Evolutionary conservation across 1,284 basidiomycete genomes (phyloP).

Genomic region (Heterobasidion parviporum): DNA sequence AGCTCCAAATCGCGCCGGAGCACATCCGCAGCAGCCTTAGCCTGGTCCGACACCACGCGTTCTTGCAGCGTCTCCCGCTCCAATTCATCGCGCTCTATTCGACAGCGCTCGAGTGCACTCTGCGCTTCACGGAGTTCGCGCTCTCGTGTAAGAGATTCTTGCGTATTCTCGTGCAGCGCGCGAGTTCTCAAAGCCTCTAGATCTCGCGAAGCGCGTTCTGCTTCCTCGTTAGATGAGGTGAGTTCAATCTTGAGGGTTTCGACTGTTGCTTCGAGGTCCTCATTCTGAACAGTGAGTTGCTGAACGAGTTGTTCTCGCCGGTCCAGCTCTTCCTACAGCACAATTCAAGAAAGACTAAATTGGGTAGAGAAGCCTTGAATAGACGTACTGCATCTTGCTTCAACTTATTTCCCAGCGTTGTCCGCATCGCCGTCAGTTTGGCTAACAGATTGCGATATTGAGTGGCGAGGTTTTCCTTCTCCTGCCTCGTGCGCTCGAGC

Average conservation of each 20-base stretch:
- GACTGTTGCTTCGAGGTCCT: slow-evolving; percentile 61
- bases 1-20: slow-evolving; percentile 63
- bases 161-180: slow-evolving; percentile 53
- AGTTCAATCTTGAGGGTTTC: slow-evolving; percentile 77
- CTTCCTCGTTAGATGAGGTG: slow-evolving; percentile 64
- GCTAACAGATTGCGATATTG: slow-evolving; percentile 85
- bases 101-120: slow-evolving; percentile 76
- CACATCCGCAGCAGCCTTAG: slow-evolving; percentile 44
- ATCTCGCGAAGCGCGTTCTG: slow-evolving; percentile 60
- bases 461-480: slow-evolving; percentile 77
- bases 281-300: slow-evolving; percentile 67
- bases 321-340: slow-evolving; percentile 85
- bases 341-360: slow-evolving; percentile 1
- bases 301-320: slow-evolving; percentile 77
- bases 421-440: slow-evolving; percentile 90
- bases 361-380: background rate
- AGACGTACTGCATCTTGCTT: slow-evolving; percentile 89
- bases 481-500: slow-evolving; percentile 55
- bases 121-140: slow-evolving; percentile 74
- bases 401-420: slow-evolving; percentile 88
- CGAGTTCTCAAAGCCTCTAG: slow-evolving; percentile 58
- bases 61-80: slow-evolving; percentile 74
- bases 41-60: slow-evolving; percentile 63
- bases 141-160: slow-evolving; percentile 59
- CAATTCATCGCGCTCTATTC: slow-evolving; percentile 85